Evolutionary conservation across 139 green algal genomes (phyloP).

Genomic region (Microglena sp.): DNA sequence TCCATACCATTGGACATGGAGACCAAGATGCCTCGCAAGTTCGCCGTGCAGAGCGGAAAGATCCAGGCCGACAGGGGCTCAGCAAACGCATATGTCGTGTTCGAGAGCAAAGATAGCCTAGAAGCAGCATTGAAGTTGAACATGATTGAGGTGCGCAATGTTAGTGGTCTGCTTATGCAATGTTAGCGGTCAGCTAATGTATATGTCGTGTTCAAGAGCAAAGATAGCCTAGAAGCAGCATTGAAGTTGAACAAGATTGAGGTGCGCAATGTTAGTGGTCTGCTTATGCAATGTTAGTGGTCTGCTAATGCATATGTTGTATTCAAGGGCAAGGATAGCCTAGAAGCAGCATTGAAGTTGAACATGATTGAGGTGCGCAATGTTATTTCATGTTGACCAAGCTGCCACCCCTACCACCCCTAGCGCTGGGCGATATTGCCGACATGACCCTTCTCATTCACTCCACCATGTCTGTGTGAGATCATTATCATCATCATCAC

Average conservation of each 20-base stretch:
- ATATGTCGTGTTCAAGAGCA: conserved; percentile 70
- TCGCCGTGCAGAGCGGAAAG: conserved; percentile 29
- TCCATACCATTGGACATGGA: conserved; percentile 55
- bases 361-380: conserved; percentile 62
- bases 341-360: conserved; percentile 36
- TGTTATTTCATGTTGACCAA: no score
- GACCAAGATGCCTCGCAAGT: conserved; percentile 38
- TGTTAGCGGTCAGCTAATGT: conserved; percentile 44
- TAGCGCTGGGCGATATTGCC: no score
- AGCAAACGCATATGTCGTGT: conserved; percentile 73
- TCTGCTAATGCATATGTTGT: conserved; percentile 70
- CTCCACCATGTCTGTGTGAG: no score
- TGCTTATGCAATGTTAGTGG: neutral
- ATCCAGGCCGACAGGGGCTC: conserved; percentile 30
- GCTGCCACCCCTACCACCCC: no score
- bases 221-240: conserved; percentile 26
- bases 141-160: conserved; percentile 45
- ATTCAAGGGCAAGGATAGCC: conserved; percentile 35
- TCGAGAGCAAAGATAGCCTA: conserved; percentile 26
- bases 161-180: neutral
- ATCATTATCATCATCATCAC: no score
- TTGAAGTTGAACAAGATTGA: conserved; percentile 65
- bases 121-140: conserved; percentile 55
- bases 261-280: conserved; percentile 13
- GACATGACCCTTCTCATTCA: no score